A percentile compares a stretch with the other conserved stretches of the same genome.
phyloP scores from a whole-genome alignment of 257 asterid genomes.

The Penstemon eatonii region DNA sequence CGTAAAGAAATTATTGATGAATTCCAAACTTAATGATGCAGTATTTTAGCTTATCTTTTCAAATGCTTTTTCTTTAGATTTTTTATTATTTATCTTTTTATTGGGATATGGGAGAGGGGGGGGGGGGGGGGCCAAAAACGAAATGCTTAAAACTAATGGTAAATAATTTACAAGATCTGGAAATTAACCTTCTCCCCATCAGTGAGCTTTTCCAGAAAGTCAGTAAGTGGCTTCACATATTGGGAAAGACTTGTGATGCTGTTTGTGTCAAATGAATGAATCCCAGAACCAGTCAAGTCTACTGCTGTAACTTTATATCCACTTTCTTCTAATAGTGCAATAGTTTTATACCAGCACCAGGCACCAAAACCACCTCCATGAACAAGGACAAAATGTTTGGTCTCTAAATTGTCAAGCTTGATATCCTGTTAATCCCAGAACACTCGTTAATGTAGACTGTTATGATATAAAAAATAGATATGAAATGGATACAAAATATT shows the following conservation, averaged over 20 bases:
- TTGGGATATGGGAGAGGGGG: no score
- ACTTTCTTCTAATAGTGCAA: constrained; percentile 81
- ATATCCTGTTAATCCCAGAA: constrained; percentile 52
- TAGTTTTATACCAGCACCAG: constrained; percentile 99
- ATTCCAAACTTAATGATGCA: background rate
- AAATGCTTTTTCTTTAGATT: background rate
- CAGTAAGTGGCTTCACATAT: constrained; percentile 83
- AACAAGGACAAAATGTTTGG: constrained; percentile 86
- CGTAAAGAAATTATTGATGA: background rate
- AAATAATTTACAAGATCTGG: constrained; percentile 20
- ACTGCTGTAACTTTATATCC: constrained; percentile 95
- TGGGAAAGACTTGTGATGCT: constrained; percentile 73
- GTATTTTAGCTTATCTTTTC: background rate
- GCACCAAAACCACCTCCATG: constrained; percentile 99
- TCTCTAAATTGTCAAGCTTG: constrained; percentile 73
- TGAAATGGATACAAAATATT: background rate
- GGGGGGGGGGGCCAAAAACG: background rate
- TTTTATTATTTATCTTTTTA: no score
- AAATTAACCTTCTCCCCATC: constrained; percentile 79
- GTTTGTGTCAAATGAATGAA: constrained; percentile 87
- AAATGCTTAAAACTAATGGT: constrained; percentile 7
- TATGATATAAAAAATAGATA: background rate
- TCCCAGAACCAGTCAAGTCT: constrained; percentile 94
- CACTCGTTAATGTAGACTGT: constrained; percentile 20
- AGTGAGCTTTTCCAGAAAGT: constrained; percentile 63